phyloP scores from a whole-genome alignment of 2,329 filamentous ascomycete species.

The Claviceps cyperi region DNA sequence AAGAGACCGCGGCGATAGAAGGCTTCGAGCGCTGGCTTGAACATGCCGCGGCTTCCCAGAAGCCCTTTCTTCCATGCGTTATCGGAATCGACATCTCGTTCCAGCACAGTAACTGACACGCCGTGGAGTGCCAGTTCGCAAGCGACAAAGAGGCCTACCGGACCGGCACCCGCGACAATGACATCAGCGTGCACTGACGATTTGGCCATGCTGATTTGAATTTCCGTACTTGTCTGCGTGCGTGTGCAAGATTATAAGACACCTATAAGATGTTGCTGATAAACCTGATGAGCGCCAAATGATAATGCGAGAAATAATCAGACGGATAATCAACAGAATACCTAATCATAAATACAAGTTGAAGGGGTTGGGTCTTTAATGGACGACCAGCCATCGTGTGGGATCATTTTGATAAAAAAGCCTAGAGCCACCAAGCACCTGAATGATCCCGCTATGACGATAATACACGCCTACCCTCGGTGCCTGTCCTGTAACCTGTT shows the following conservation, averaged over 20 bases:
- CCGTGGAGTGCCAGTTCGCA: conserved; percentile 20
- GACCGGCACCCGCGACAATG: conserved; percentile 21
- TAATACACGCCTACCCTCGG: too few relatives aligned
- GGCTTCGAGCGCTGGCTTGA: conserved; percentile 11
- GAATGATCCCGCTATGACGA: too few relatives aligned
- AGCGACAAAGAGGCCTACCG: conserved; percentile 21
- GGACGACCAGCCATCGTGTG: background rate
- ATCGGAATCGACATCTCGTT: conserved; percentile 9
- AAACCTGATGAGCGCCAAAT: too few relatives aligned
- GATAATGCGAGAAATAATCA: too few relatives aligned
- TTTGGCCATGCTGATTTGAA: background rate
- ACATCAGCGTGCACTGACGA: conserved; percentile 12
- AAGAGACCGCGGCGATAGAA: conserved; percentile 25
- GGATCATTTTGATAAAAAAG: too few relatives aligned
- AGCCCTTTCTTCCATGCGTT: conserved; percentile 15
- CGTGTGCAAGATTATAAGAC: background rate
- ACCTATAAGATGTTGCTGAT: too few relatives aligned
- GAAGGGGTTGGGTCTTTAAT: background rate
- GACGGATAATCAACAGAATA: too few relatives aligned
- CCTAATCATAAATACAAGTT: too few relatives aligned
- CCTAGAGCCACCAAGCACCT: too few relatives aligned
- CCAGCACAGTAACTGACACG: conserved; percentile 23
- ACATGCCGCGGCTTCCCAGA: conserved; percentile 17
- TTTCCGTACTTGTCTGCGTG: background rate
- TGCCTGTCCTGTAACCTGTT: too few relatives aligned